Evolutionary conservation across 1,139 yeast species (phyloP).

Genomic region (Candida albicans): DNA sequence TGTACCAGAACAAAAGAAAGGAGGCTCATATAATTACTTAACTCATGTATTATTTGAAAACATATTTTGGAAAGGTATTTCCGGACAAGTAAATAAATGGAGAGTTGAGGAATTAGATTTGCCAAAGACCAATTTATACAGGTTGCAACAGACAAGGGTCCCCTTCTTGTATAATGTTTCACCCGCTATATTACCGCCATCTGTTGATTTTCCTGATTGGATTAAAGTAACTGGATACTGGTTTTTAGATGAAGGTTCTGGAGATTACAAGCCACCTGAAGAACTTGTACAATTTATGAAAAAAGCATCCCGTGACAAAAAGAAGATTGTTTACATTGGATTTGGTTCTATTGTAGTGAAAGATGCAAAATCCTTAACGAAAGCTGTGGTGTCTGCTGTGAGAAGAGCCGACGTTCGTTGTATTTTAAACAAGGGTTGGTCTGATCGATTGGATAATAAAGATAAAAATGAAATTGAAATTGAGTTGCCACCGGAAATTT

Average conservation of each 20-base stretch:
- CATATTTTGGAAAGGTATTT: constrained; percentile 89
- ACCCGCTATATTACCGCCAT: constrained; percentile 85
- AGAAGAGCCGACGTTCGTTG: constrained; percentile 78
- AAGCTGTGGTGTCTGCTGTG: constrained; percentile 79
- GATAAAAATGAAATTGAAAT: constrained; percentile 38
- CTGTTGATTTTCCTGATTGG: constrained; percentile 94
- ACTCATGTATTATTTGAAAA: constrained; percentile 93
- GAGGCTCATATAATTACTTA: constrained; percentile 88
- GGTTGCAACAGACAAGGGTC: constrained; percentile 71
- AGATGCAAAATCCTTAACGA: constrained; percentile 74
- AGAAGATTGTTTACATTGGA: constrained; percentile 85
- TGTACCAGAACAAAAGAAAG: constrained; percentile 89
- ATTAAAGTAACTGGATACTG: constrained; percentile 92
- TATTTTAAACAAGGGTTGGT: constrained; percentile 93
- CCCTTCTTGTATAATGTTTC: constrained; percentile 91
- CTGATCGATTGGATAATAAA: constrained; percentile 57
- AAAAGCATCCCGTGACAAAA: constrained; percentile 58
- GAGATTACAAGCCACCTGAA: constrained; percentile 63
- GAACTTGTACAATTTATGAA: constrained; percentile 60
- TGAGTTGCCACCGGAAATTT: constrained; percentile 68
- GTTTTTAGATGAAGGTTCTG: constrained; percentile 77
- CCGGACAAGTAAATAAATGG: constrained; percentile 89
- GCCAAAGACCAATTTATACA: constrained; percentile 67
- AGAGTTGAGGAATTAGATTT: constrained; percentile 65
- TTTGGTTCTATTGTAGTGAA: constrained; percentile 94